Percentiles rank a stretch among this genome's conserved stretches.
phyloP scores from a whole-genome alignment of 2,329 filamentous ascomycete species.

The Cercospora sesami region DNA sequence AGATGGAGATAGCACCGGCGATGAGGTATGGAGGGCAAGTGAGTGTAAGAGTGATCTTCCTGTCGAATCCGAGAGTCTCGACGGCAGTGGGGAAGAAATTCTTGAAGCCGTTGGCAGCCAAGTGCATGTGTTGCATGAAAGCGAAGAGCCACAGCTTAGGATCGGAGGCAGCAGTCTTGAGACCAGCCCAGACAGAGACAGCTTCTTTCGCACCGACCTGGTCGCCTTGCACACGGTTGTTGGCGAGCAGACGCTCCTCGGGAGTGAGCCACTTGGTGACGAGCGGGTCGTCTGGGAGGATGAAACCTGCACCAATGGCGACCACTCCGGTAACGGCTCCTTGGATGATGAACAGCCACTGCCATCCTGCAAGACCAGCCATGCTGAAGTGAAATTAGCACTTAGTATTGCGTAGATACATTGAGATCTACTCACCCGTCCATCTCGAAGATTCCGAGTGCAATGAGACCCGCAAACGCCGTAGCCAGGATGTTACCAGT shows the following conservation, averaged over 20 bases:
- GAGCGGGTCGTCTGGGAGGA: constrained; percentile 68
- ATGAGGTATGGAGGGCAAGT: constrained; percentile 45
- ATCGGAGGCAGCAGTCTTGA: constrained; percentile 53
- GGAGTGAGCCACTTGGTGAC: constrained; percentile 48
- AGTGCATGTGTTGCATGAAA: constrained; percentile 58
- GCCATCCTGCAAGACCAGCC: constrained; percentile 59
- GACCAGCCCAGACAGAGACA: constrained; percentile 50
- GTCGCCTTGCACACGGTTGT: constrained; percentile 53
- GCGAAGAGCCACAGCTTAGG: constrained; percentile 56
- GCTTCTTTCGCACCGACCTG: constrained; percentile 51
- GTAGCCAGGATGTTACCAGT: constrained; percentile 53
- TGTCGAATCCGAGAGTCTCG: constrained; percentile 51
- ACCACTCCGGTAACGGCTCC: constrained; percentile 64
- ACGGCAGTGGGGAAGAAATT: constrained; percentile 51
- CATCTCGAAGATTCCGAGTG: constrained; percentile 63
- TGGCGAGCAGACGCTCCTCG: constrained; percentile 48
- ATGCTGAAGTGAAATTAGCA: constrained; percentile 22
- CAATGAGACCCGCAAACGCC: constrained; percentile 64
- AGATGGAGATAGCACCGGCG: constrained; percentile 36
- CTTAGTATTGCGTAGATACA: background rate
- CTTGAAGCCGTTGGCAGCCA: constrained; percentile 55
- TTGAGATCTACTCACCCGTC: constrained; percentile 43
- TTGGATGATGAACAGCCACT: constrained; percentile 63
- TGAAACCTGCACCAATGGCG: constrained; percentile 57
- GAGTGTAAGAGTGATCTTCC: constrained; percentile 53